Evolutionary conservation across 768 basidiomycete species (phyloP).

Genomic region (Imleria badia): DNA sequence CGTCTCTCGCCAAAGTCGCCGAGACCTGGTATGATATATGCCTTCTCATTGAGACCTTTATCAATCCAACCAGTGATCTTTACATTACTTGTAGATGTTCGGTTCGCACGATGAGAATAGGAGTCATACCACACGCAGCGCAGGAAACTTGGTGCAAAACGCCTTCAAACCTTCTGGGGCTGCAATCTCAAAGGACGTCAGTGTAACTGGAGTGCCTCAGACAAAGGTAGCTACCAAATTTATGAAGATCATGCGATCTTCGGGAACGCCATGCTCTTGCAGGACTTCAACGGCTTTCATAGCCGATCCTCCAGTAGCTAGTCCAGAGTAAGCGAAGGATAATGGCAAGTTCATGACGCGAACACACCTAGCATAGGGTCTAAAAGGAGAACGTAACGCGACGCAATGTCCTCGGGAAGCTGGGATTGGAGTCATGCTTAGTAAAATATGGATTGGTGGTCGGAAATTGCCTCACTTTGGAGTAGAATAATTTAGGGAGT

Average conservation of each 20-base stretch:
- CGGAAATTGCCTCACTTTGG: conserved; percentile 50
- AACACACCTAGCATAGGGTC: conserved; percentile 94
- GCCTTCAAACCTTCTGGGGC: conserved; percentile 85
- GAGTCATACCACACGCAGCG: conserved; percentile 68
- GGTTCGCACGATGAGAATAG: background rate
- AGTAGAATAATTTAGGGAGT: conserved; percentile 89
- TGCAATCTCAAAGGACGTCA: conserved; percentile 57
- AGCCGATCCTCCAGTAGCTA: conserved; percentile 94
- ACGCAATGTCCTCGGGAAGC: conserved; percentile 92
- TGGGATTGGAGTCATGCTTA: conserved; percentile 25
- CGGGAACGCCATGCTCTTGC: conserved; percentile 87
- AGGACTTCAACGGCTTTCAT: conserved; percentile 97
- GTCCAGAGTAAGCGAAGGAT: background rate
- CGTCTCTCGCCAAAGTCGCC: conserved; percentile 96
- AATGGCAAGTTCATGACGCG: background rate
- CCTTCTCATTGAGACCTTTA: conserved; percentile 84
- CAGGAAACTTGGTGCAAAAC: conserved; percentile 76
- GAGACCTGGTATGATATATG: conserved; percentile 91
- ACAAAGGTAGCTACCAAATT: conserved; percentile 61
- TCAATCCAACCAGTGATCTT: conserved; percentile 97
- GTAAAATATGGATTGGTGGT: background rate
- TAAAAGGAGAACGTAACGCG: conserved; percentile 88
- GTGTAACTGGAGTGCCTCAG: background rate
- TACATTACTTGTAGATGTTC: background rate
- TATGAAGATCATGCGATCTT: conserved; percentile 93